These are phyloP conservation scores for Dentipellis sp. DNA, from an alignment of 768 basidiomycete genomes.

Conservation along the genomic window DNA sequence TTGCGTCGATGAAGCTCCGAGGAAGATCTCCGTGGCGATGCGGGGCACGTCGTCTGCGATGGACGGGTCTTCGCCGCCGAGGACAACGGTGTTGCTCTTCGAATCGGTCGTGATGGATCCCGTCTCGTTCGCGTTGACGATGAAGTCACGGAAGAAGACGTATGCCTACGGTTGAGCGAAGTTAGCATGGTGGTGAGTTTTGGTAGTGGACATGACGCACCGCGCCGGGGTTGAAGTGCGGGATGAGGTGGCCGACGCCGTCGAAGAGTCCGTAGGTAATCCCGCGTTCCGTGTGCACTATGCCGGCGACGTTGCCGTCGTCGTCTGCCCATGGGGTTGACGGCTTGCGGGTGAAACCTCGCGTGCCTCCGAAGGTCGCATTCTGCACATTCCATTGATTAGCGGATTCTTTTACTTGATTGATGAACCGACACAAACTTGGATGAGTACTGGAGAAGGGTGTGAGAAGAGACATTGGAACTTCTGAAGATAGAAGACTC, in stretches of 20 bases:
- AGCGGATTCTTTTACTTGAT: background rate
- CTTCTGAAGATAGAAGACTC: background rate
- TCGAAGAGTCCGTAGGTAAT: conserved; percentile 35
- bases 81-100: conserved; percentile 22
- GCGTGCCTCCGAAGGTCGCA: conserved; percentile 70
- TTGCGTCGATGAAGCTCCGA: conserved; percentile 30
- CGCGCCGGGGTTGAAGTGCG: conserved; percentile 25
- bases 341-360: conserved; percentile 62
- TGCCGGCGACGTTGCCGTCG: conserved; percentile 48
- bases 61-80: conserved; percentile 42
- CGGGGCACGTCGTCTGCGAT: conserved; percentile 39
- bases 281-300: conserved; percentile 66
- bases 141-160: conserved; percentile 55
- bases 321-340: conserved; percentile 63
- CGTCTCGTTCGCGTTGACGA: conserved; percentile 51
- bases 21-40: conserved; percentile 47
- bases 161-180: conserved; percentile 34
- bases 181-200: background rate
- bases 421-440: background rate
- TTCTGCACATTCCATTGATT: conserved; percentile 33
- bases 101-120: conserved; percentile 37
- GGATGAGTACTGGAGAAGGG: conserved; percentile 4
- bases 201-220: conserved; percentile 40
- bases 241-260: conserved; percentile 32
- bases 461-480: background rate